Base-by-base conservation (phyloP, 2,329 filamentous ascomycete species). In the Aspergillus novofumigatus region DNA sequence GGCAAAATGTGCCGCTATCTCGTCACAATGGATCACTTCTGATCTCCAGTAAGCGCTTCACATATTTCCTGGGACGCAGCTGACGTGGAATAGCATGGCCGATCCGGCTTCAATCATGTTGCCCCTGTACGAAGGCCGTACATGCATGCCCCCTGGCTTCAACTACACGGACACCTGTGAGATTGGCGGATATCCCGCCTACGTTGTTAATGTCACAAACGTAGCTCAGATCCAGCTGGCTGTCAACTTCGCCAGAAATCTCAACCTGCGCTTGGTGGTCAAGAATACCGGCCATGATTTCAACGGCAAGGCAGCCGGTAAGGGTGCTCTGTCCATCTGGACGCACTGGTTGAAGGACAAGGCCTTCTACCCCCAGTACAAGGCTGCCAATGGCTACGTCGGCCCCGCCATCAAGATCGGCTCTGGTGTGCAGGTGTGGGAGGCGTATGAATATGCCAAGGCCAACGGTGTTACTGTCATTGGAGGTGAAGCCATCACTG, bases 321-420 rank as follows among this genome's bases (percentile, higher is more conserved):
- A 74, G 1, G 80, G 79, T 8, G 74, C 78, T 1, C 65, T 82
- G 1, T 76, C 74, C 47, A 69, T 82, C 54, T 82, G 79, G 80
- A 81, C 77, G 3, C 79, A 81, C 60, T 65, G 77, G 51, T 66
- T 81, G 35, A 80, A 80, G 55, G 65, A 72, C 2, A 71, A 76
- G 4, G 64, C 73, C 25, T 75, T 77, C 74, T 64, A 77, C 44
- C 63, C 72, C 1, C 58, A 71, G 25, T 82, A 76, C 52, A 66
- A 69, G 1, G 66, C 70, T 10, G 42, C 63, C 4, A 32, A 14
- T 0, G 56, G 69, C 38, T 86, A 85, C 64, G 68, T 63, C 0
- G 83, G 83, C 4, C 72, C 73, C 2, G 82, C 82, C 0, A 70
- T 84, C 28, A 83, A 78, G 44, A 64, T 86, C 28, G 82, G 80